These are phyloP conservation scores for Coprinopsis marcescibilis DNA, from an alignment of 768 basidiomycete species.

Conservation along the genomic window DNA sequence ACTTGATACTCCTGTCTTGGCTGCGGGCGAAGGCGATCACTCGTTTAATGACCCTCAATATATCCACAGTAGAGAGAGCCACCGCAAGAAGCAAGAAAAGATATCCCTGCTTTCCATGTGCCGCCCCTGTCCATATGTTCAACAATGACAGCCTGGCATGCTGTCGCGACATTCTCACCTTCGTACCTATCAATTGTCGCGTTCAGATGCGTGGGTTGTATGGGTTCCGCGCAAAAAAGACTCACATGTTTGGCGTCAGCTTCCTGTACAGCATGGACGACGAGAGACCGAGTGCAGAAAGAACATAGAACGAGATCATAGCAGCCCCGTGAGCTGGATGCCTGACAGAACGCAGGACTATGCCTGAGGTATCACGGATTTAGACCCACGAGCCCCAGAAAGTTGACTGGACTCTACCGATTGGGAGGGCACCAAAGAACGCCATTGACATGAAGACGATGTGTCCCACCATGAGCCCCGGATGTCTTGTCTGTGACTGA, in stretches of 20 bases:
- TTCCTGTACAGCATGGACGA: slow-evolving; percentile 69
- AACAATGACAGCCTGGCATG: not conserved
- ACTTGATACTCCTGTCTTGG: slow-evolving; percentile 38
- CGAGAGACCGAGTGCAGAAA: slow-evolving; percentile 59
- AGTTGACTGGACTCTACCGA: slow-evolving; percentile 44
- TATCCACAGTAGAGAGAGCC: slow-evolving; percentile 42
- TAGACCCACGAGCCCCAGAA: not conserved
- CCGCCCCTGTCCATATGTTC: slow-evolving; percentile 27
- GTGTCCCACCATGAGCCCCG: slow-evolving; percentile 71
- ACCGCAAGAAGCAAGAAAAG: slow-evolving; percentile 32
- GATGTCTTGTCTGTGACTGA: slow-evolving; percentile 41
- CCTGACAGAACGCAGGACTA: slow-evolving; percentile 72
- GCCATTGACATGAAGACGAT: slow-evolving; percentile 69
- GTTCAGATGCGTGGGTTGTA: slow-evolving; percentile 17
- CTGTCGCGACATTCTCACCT: slow-evolving; percentile 29
- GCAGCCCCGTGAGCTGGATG: slow-evolving; percentile 57
- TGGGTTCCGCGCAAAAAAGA: slow-evolving; percentile 13
- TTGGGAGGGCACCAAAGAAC: slow-evolving; percentile 79
- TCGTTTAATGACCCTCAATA: slow-evolving; percentile 45
- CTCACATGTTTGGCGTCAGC: slow-evolving; percentile 78
- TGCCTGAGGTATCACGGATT: slow-evolving; percentile 41
- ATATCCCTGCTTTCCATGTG: slow-evolving; percentile 64
- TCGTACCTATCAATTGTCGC: slow-evolving; percentile 62
- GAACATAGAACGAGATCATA: slow-evolving; percentile 56
- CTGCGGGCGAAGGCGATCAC: slow-evolving; percentile 41